Conservation (phyloP, 2,329 filamentous ascomycete genomes). For the Coleophoma eucalyptorum region DNA sequence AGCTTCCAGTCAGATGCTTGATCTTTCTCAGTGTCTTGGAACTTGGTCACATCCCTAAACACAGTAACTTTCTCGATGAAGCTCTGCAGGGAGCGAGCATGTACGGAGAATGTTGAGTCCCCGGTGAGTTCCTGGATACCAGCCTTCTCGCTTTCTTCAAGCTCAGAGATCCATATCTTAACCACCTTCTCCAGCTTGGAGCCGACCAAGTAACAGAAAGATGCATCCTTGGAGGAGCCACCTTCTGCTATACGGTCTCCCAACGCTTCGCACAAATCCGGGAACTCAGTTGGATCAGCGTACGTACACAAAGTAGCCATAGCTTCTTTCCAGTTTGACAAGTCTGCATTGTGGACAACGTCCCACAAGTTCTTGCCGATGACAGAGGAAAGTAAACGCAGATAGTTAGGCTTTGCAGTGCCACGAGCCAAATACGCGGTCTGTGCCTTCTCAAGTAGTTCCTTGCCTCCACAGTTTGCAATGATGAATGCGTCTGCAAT, state of each 20-base stretch:
- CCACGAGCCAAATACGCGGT: constrained; percentile 84
- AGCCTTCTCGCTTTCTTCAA: constrained; percentile 77
- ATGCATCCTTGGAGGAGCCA: constrained; percentile 81
- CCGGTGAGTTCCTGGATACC: constrained; percentile 64
- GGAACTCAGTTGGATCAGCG: constrained; percentile 85
- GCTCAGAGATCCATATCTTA: constrained; percentile 85
- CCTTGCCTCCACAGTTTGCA: constrained; percentile 91
- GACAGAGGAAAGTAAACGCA: constrained; percentile 85
- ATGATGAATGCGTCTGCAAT: constrained; percentile 98
- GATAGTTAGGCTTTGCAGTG: constrained; percentile 80
- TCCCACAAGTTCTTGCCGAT: constrained; percentile 98
- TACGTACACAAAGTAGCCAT: constrained; percentile 97
- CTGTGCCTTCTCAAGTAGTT: constrained; percentile 91
- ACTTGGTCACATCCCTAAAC: constrained; percentile 91
- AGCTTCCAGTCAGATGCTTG: constrained; percentile 85
- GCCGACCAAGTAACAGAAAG: constrained; percentile 93
- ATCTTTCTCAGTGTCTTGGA: constrained; percentile 71
- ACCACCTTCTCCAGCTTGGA: constrained; percentile 98
- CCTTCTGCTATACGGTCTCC: constrained; percentile 84
- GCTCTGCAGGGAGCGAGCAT: constrained; percentile 81
- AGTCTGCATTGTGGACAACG: constrained; percentile 91
- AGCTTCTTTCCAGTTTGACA: constrained; percentile 93
- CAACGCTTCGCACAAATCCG: constrained; percentile 90
- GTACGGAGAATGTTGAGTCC: constrained; percentile 86
- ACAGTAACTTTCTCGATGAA: constrained; percentile 98